Evolutionary conservation across 495 filamentous ascomycete species (phyloP), one percentile per base, ranked within the genome.

Genomic region (Barbatosphaeria neglecta): DNA sequence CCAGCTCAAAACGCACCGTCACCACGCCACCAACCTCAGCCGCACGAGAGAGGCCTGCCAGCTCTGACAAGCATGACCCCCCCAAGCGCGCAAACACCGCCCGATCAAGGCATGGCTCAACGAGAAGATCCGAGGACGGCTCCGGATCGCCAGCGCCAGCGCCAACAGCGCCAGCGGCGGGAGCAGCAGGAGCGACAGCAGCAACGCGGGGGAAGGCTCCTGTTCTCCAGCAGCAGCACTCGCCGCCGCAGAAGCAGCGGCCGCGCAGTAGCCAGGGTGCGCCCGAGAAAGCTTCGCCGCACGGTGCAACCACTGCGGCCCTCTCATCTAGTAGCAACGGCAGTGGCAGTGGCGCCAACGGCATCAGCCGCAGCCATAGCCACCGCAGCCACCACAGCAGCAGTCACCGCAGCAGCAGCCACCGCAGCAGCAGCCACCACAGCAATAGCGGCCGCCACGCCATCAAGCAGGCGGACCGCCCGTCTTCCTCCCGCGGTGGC

Each of bases 1-100:
- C n/a, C n/a, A n/a, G n/a, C n/a, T n/a, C n/a, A n/a, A n/a, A n/a
- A n/a, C n/a, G n/a, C n/a, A n/a, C n/a, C n/a, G n/a, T n/a, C n/a
- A n/a, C n/a, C n/a, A n/a, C n/a, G n/a, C n/a, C n/a, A n/a, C n/a
- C n/a, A n/a, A n/a, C n/a, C n/a, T n/a, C 50, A 55, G 11, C 17
- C 57, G 1, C 52, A 58, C 16, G 59, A 63, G 41, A 35, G 31
- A 35, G 13, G 31, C 31, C 31, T 35, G 2, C 20, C 15, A 41
- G 39, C 39, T n/a, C 50, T 43, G 22, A 35, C 43, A 25, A 17
- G 31, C 39, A 37, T 23, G 53, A 50, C 16, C 41, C 45, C 6
- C 55, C 64, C 15, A 67, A 59, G 52, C 65, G 66, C 24, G 62
- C 62, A 23, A 66, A 50, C 56, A 67, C 65, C 2, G 54, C 57